Base-by-base conservation (phyloP, 2,329 filamentous ascomycete genomes). In the Didymella segeticola region DNA sequence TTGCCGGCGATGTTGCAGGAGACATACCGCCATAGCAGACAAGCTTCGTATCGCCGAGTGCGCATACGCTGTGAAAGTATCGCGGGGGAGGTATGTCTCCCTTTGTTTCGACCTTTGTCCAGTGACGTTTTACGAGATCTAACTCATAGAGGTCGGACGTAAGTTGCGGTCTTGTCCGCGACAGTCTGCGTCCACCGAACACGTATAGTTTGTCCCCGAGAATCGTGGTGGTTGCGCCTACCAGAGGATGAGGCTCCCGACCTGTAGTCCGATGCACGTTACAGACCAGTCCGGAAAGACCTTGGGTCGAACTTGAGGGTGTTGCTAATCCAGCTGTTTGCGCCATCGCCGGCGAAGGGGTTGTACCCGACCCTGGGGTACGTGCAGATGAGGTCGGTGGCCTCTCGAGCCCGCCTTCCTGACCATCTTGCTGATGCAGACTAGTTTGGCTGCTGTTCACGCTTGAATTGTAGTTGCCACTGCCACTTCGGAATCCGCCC, bases 21-120 rank as follows among this genome's bases (percentile, higher is more conserved):
- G 93, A 97, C 95, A 99, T 99, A 64, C 95, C 95, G 53, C 95
- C 95, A 75, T 98, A 99, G 76, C 93, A 98, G 3, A 99, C 93
- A 73, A 99, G 82, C 75, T 98, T 99, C 2, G 91, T 93, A 71
- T 98, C 95, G 19, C 95, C 95, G 2, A 99, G 79, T 1, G 91
- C 85, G 73, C 95, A 99, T 74, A 98, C 90, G 60, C 92, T 98
- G 79, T 99, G 95, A 63, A 99, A 99, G 73, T 99, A 99, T 57
- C 95, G 86, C 8, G 95, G 91, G 2, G 92, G 89, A 1, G 95
- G 95, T 30, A 96, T 80, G 66, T 98, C 92, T 37, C 95, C 95
- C 23, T 81, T 83, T 0, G 90, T 87, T 47, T 96, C 90, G 20
- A 98, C 74, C 72, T 93, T 97, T 11, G 88, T 91, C 95, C 95